Evolutionary conservation across 78 protist genomes (phyloP), one percentile per base, ranked within the genome.

Genomic region (Dictyostelium firmibasis): DNA sequence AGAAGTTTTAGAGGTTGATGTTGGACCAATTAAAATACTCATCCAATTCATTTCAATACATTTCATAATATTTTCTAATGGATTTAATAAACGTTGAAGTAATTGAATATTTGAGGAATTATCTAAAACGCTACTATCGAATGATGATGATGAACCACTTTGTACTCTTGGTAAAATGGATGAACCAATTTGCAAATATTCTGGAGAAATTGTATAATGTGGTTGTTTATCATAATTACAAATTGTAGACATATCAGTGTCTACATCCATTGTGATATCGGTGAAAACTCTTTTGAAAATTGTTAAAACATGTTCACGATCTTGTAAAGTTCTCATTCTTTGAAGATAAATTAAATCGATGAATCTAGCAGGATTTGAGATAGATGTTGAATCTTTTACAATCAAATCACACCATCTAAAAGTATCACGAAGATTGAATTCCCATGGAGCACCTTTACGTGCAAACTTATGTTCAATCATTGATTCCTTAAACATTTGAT

Each of bases 351-450:
- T 41, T 18, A 97, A 14, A 47, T 96, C 98, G 0, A 98, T 47
- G 41, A 94, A 98, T 10, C 44, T 33, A 4, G 72, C 38, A n/a
- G 95, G 91, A 36, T 57, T 75, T 8, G 60, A n/a, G 18, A 47
- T 10, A n/a, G 81, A 35, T 27, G 79, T 18, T 36, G 23, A 1
- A 44, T 86, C 92, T 0, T 5, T 35, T 6, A 88, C 91, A 1
- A 97, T 81, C 38, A 98, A 47, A 11, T 98, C 98, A 77, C 98
- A 95, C 99, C 99, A 99, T 29, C 99, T 94, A 86, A 96, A 81
- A 25, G 99, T 85, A 72, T 99, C 99, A 4, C 99, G 97, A 79
- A 99, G 93, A 97, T 99, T 99, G 98, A 99, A 98, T 96, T 99
- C 99, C 99, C 99, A 99, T 18, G 99, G 99, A 8, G 97, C 92